Conservation (phyloP, 2,329 filamentous ascomycete genomes). For the Onygena corvina region DNA sequence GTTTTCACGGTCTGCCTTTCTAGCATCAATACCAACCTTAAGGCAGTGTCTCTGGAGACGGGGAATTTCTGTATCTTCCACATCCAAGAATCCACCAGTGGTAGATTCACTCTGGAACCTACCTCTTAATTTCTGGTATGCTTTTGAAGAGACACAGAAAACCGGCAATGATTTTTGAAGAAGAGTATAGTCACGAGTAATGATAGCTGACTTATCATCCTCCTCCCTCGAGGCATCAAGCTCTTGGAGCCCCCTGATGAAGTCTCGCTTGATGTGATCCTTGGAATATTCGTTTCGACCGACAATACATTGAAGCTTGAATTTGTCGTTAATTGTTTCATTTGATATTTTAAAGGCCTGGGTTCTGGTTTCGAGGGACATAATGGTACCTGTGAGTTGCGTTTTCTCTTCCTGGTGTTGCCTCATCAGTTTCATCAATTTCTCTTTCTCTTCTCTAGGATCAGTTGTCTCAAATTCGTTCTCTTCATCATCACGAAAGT, state of each 20-base stretch:
- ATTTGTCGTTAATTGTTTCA: conserved; percentile 17
- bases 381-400: no score
- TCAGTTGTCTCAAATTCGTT: no score
- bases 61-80: conserved; percentile 49
- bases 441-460: no score
- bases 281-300: conserved; percentile 47
- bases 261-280: conserved; percentile 45
- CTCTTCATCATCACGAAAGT: no score
- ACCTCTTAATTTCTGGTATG: conserved; percentile 51
- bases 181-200: conserved; percentile 44
- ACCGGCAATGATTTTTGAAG: conserved; percentile 47
- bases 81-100: conserved; percentile 41
- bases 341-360: conserved; percentile 19
- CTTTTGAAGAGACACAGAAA: conserved; percentile 52
- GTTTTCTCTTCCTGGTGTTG: no score
- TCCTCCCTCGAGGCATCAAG: conserved; percentile 43
- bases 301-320: conserved; percentile 35
- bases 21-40: conserved; percentile 43
- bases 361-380: no score
- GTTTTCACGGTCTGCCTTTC: conserved; percentile 33
- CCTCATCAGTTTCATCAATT: no score
- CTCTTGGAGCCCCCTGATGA: conserved; percentile 48
- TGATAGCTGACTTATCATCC: conserved; percentile 36
- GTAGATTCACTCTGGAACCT: conserved; percentile 42
- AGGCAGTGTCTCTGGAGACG: conserved; percentile 48